phyloP scores from a whole-genome alignment of 2,329 filamentous ascomycete species.

The Penicillium sp. region DNA sequence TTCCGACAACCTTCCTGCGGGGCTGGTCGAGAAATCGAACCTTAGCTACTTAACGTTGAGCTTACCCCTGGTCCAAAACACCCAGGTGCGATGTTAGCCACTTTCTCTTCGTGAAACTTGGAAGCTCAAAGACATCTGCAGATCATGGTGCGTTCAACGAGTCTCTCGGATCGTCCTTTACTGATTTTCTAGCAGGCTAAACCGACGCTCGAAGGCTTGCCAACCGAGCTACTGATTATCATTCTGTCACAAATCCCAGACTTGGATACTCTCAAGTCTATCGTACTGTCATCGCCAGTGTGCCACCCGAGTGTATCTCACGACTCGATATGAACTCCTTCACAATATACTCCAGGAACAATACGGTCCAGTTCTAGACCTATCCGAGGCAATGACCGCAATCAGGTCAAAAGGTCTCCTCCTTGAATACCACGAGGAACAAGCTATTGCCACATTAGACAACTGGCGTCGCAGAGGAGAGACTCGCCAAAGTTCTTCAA shows the following conservation, averaged over 20 bases:
- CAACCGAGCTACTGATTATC: conserved; percentile 26
- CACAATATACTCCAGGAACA: conserved; percentile 6
- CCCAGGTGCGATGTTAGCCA: not conserved
- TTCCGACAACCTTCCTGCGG: not conserved
- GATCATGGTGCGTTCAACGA: not conserved
- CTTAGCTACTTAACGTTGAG: not conserved
- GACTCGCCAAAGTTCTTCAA: conserved; percentile 6
- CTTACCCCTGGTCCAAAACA: not conserved
- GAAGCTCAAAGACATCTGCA: not conserved
- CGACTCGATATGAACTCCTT: conserved; percentile 14
- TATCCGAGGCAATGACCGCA: conserved; percentile 28
- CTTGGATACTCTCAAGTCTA: conserved; percentile 19
- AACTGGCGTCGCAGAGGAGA: conserved; percentile 27
- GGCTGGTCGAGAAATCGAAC: not conserved
- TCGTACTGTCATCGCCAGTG: conserved; percentile 25
- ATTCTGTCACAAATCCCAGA: conserved; percentile 25
- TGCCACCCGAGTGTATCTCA: conserved; percentile 24
- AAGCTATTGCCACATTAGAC: conserved; percentile 28
- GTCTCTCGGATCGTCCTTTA: no score
- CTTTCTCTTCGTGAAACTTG: not conserved
- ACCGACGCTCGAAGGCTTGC: conserved; percentile 20
- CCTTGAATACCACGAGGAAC: conserved; percentile 8
- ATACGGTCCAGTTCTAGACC: conserved; percentile 21
- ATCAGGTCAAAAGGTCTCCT: conserved; percentile 27
- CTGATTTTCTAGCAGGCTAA: conserved; percentile 5